phyloP scores from a whole-genome alignment of 345 rosid genomes.

The Cardamine resedifolia region DNA sequence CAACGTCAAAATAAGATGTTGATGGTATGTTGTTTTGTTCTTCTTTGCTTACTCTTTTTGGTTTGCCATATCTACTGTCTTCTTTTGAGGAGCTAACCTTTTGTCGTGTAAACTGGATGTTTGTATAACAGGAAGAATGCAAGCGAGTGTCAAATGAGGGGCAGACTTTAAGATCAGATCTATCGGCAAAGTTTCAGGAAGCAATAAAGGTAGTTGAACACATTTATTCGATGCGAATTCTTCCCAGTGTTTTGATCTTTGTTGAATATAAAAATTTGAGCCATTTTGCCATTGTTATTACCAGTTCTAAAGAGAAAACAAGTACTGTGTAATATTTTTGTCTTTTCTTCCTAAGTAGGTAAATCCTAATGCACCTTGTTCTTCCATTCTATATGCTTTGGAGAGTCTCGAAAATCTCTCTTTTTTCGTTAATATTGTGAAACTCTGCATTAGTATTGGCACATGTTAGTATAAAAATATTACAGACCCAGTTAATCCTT shows the following conservation, averaged over 20 bases:
- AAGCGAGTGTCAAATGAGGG: constrained; percentile 86
- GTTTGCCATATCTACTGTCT: neutral
- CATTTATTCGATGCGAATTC: neutral
- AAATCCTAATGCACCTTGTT: constrained; percentile 1
- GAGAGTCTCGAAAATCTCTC: neutral
- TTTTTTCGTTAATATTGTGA: neutral
- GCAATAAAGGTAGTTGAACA: constrained; percentile 69
- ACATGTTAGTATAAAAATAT: neutral
- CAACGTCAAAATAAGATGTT: constrained; percentile 92
- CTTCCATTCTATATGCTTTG: neutral
- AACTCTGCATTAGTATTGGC: neutral
- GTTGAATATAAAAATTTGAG: neutral
- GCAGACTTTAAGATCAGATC: constrained; percentile 78
- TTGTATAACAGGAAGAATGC: constrained; percentile 79
- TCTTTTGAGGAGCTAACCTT: neutral
- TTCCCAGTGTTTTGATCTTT: neutral
- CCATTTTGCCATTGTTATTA: neutral
- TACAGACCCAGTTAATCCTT: neutral
- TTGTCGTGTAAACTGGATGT: constrained; percentile 7
- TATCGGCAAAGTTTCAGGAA: constrained; percentile 88
- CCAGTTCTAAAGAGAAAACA: neutral
- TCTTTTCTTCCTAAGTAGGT: neutral
- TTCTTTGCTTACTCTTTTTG: neutral
- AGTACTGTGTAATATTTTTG: neutral
- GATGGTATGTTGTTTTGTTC: constrained; percentile 53